These are phyloP conservation scores for Alternaria metachromatica DNA, from an alignment of 2,329 filamentous ascomycete species.

Conservation along the genomic window DNA sequence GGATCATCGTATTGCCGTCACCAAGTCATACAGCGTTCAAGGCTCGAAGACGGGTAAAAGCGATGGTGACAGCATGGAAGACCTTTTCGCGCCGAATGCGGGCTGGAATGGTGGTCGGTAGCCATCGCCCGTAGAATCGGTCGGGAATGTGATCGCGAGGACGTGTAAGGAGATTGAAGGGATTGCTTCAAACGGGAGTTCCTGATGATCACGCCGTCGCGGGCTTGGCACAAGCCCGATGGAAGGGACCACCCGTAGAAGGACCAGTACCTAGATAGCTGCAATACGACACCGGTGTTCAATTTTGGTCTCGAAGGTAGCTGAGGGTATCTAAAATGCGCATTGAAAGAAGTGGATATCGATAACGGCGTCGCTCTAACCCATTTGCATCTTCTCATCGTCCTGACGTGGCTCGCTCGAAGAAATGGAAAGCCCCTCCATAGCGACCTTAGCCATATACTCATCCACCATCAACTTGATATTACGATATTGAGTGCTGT, in stretches of 20 bases:
- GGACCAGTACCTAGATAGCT: neutral
- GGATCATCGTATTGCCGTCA: conserved; percentile 14
- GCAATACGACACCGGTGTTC: neutral
- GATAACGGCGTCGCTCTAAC: neutral
- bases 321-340: neutral
- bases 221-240: neutral
- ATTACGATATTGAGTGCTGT: conserved; percentile 38
- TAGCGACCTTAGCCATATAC: conserved; percentile 34
- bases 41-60: conserved; percentile 5
- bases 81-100: conserved; percentile 11
- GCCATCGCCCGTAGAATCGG: neutral
- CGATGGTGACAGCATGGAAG: conserved; percentile 17
- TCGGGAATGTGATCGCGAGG: neutral
- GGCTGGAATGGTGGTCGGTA: conserved; percentile 12
- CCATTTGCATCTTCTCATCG: neutral
- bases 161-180: neutral
- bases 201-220: neutral
- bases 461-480: conserved; percentile 44
- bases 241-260: neutral
- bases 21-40: conserved; percentile 13
- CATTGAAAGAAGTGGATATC: neutral
- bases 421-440: conserved; percentile 23
- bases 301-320: neutral
- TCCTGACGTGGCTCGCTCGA: neutral
- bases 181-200: neutral